Evolutionary conservation across 1,139 yeast genomes (phyloP), one percentile per base, ranked within the genome.

Genomic region (Lodderomyces elongisporus): DNA sequence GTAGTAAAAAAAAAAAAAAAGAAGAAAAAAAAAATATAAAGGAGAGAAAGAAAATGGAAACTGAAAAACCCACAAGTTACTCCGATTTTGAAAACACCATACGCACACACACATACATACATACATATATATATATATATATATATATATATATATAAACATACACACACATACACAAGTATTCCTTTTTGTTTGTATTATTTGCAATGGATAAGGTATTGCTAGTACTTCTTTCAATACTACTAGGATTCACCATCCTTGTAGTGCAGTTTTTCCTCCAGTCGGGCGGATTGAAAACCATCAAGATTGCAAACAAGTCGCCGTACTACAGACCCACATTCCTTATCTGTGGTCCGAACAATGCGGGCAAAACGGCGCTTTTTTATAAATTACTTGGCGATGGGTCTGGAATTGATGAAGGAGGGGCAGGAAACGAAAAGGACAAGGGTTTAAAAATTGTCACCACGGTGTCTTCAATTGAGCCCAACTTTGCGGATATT

Each of bases 331-430:
- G 46, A 26, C 83, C 89, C 10, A 72, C 84, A 1, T 77, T 80
- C 44, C 58, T 87, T 31, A 72, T 89, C 17, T 66, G 80, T 22
- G 97, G 97, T 0, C 79, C 83, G 23, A 70, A 79, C 26, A 68
- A 70, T 32, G 62, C 79, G 33, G 97, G 97, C 8, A 88, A 89
- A 53, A 85, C 96, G 1, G 55, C 77, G 13, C 60, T 87, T 18
- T 85, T 70, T 52, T 54, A 56, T 44, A 53, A 53, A 33, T 48
- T 67, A 14, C 5, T 10, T 22, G n/a, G 8, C 4, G 43, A 39
- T 26, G 39, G 17, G 10, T 3, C 7, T 20, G n/a, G 21, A 29
- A 14, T 16, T 9, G 20, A 35, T n/a, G 42, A 41, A 3, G 40
- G 42, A 17, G 33, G 29, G 17, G 38, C 22, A 30, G 7, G 41